A percentile compares a stretch with the other conserved stretches of the same genome.
phyloP scores from a whole-genome alignment of 2,329 filamentous ascomycete genomes.

The Trichoderma arundinaceum region DNA sequence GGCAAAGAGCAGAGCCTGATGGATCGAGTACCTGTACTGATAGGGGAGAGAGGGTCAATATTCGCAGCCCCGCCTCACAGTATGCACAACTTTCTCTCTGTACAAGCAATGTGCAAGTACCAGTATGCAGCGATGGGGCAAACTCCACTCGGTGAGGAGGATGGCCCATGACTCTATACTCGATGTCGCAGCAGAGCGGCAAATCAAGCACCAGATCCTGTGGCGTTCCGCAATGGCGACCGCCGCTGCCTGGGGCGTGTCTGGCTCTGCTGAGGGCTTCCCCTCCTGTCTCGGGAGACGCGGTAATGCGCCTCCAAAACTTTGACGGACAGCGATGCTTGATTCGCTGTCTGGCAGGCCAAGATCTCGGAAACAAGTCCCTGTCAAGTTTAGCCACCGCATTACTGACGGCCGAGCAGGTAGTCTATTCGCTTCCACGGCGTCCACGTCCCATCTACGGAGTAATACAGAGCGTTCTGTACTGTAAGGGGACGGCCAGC shows the following conservation, averaged over 20 bases:
- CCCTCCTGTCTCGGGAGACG: slow-evolving; percentile 29
- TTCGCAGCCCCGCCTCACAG: slow-evolving; percentile 25
- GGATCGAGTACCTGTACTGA: slow-evolving; percentile 11
- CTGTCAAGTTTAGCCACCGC: slow-evolving; percentile 28
- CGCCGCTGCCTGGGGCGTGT: background rate
- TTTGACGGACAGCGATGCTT: slow-evolving; percentile 21
- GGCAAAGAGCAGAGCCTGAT: background rate
- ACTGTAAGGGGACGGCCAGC: too few species aligned
- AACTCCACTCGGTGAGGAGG: slow-evolving; percentile 15
- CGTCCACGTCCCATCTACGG: slow-evolving; percentile 13
- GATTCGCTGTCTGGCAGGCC: slow-evolving; percentile 24
- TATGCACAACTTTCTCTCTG: background rate
- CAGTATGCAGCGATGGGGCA: background rate
- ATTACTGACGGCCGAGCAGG: background rate
- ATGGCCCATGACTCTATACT: background rate
- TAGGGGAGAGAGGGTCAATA: slow-evolving; percentile 16
- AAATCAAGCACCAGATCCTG: background rate
- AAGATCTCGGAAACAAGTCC: slow-evolving; percentile 25
- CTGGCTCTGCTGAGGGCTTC: background rate
- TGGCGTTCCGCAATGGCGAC: slow-evolving; percentile 17
- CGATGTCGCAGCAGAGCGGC: slow-evolving; percentile 1
- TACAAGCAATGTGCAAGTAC: too few species aligned
- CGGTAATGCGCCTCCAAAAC: slow-evolving; percentile 27
- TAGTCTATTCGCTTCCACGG: slow-evolving; percentile 25
- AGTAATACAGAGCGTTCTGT: background rate